phyloP scores from a whole-genome alignment of 345 rosid genomes.

The Iberis pinnata region DNA sequence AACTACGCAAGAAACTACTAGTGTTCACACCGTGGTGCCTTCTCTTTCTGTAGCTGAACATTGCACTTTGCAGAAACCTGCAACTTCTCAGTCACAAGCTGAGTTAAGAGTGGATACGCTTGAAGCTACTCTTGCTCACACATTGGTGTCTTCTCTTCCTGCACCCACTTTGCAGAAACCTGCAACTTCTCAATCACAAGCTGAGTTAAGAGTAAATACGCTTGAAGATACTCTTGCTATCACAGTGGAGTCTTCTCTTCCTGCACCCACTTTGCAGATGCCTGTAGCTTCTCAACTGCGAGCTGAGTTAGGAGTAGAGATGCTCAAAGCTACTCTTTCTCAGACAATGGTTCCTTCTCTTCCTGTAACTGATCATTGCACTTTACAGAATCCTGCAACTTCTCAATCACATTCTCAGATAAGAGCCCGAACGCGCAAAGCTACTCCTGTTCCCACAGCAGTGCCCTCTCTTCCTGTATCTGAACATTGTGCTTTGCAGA shows the following conservation, averaged over 20 bases:
- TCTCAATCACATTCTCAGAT: constrained; percentile 26
- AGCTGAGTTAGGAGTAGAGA: constrained; percentile 25
- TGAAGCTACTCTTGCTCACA: constrained; percentile 16
- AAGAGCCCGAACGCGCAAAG: constrained; percentile 15
- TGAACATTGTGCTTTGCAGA: constrained; percentile 19
- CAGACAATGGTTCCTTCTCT: constrained; percentile 34
- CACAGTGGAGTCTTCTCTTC: constrained; percentile 36
- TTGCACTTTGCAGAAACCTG: constrained; percentile 22
- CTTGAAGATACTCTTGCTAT: constrained; percentile 11
- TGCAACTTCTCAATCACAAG: constrained; percentile 31
- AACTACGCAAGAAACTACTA: constrained; percentile 12
- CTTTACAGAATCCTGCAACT: constrained; percentile 29
- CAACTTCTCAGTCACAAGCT: constrained; percentile 31
- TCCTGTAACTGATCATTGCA: constrained; percentile 17
- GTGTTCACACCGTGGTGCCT: constrained; percentile 24
- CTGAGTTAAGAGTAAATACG: constrained; percentile 21
- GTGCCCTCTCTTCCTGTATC: constrained; percentile 36
- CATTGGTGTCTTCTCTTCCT: constrained; percentile 35
- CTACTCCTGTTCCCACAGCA: constrained; percentile 12
- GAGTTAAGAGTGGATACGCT: constrained; percentile 19
- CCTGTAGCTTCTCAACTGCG: constrained; percentile 32
- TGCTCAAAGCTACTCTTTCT: constrained; percentile 9
- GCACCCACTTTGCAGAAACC: constrained; percentile 20
- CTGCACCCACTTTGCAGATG: constrained; percentile 16
- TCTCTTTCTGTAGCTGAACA: constrained; percentile 25